Evolutionary conservation across 352 stramenopile genomes (phyloP), one percentile per base, ranked within the genome.

Genomic region (Globisporangium perplexum): DNA sequence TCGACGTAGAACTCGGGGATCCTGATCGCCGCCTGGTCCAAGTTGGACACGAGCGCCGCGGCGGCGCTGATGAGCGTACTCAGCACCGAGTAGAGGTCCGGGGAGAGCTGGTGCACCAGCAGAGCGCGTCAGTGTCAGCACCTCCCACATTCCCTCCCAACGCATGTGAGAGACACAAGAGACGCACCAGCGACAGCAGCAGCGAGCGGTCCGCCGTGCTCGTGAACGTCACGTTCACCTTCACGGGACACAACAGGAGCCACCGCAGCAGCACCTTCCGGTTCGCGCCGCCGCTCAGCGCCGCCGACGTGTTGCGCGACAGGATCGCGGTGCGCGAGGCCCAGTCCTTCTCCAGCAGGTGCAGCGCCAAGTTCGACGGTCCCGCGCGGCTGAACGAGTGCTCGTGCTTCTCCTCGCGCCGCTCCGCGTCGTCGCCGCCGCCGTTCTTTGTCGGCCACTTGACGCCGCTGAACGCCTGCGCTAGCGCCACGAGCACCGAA

Each of bases 1-100:
- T 93, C 80, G 14, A 96, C 77, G 52, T 95, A 93, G 59, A 96
- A 95, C 63, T 95, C 88, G 4, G 86, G 88, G 28, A 96, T 73
- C 31, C 87, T 81, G 63, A 96, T 90, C 2, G 86, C 83, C 22
- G 88, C 88, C 35, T 94, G 68, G 53, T 95, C 85, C 30, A 96
- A 50, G 31, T 93, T 95, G 3, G 85, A 89, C 31, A 96, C 79
- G 11, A 93, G 66, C 8, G 83, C 79, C 0, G 83, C 79, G 3
- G 83, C 83, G 2, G 83, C 83, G 49, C 81, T 88, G 60, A 93
- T 93, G 18, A 92, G 60, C 17, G 82, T 88, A 12, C 77, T 81
- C n/a, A 93, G 53, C 30, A 86, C 63, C 6, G 81, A 86, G 30
- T 82, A 91, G 68, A 93, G 86, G 35, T 91, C 77, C 1, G 83